Conservation (phyloP, 2,329 filamentous ascomycete species). For the Trichoderma koningii region DNA sequence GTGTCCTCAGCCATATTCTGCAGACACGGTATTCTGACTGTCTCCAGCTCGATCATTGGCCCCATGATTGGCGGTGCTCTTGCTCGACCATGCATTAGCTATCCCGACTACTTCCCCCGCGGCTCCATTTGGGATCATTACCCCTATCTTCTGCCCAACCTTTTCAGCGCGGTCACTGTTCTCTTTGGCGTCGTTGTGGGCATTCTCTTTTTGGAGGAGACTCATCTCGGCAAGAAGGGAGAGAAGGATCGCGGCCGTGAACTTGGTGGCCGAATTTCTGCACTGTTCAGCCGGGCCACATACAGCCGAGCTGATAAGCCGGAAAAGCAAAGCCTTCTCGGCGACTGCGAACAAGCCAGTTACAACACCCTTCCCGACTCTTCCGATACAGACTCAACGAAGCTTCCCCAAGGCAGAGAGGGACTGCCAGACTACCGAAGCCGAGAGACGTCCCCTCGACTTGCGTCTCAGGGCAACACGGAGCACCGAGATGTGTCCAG, state of each 20-base stretch:
- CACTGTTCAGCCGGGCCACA: slow-evolving; percentile 43
- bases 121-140: slow-evolving; percentile 81
- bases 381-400: neutral
- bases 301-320: slow-evolving; percentile 44
- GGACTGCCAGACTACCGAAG: slow-evolving; percentile 67
- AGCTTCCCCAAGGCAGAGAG: slow-evolving; percentile 36
- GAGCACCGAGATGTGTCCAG: slow-evolving; percentile 23
- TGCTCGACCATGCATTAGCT: slow-evolving; percentile 81
- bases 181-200: slow-evolving; percentile 75
- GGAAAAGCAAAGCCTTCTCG: slow-evolving; percentile 66
- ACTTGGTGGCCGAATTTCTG: slow-evolving; percentile 70
- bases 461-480: slow-evolving; percentile 40
- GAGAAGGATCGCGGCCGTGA: slow-evolving; percentile 75
- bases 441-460: slow-evolving; percentile 56
- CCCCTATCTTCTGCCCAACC: slow-evolving; percentile 88
- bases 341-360: slow-evolving; percentile 61
- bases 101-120: slow-evolving; percentile 70
- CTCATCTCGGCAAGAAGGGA: slow-evolving; percentile 79
- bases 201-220: slow-evolving; percentile 89
- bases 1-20: slow-evolving; percentile 32
- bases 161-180: slow-evolving; percentile 84
- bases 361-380: slow-evolving; percentile 53
- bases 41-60: slow-evolving; percentile 77
- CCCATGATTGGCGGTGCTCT: slow-evolving; percentile 89
- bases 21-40: slow-evolving; percentile 32